Evolutionary conservation across 1,284 basidiomycete genomes (phyloP).

Genomic region (Ustilago trichophora): DNA sequence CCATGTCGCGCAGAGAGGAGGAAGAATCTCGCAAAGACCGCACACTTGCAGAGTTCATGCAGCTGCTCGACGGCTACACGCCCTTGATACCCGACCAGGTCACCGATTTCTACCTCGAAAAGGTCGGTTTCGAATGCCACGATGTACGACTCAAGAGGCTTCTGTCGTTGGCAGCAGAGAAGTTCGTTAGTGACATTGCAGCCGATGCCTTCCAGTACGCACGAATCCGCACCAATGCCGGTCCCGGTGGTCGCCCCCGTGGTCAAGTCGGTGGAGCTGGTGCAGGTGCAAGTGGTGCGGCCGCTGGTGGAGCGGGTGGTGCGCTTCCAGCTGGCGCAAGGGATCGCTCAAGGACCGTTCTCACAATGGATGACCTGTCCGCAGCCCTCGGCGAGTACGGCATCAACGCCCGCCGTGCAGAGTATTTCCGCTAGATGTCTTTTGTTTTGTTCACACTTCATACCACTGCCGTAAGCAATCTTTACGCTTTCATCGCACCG

Average conservation of each 20-base stretch:
- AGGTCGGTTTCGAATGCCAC: conserved; percentile 94
- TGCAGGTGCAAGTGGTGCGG: conserved; percentile 15
- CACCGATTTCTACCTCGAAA: conserved; percentile 95
- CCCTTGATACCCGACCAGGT: conserved; percentile 98
- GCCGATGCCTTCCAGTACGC: conserved; percentile 98
- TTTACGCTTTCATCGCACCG: no score
- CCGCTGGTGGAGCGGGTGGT: no score
- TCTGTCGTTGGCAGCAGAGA: conserved; percentile 93
- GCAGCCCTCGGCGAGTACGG: conserved; percentile 93
- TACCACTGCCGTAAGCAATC: neutral
- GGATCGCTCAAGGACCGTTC: conserved; percentile 91
- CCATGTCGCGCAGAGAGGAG: conserved; percentile 69
- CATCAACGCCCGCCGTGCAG: conserved; percentile 62
- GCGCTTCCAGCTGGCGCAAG: conserved; percentile 19
- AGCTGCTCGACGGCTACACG: conserved; percentile 95
- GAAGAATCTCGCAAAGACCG: conserved; percentile 81
- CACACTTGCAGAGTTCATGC: conserved; percentile 90
- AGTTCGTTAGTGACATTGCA: conserved; percentile 96
- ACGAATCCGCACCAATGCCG: conserved; percentile 78
- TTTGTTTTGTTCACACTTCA: neutral
- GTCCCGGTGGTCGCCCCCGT: conserved; percentile 65
- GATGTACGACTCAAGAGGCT: conserved; percentile 81
- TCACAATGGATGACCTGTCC: conserved; percentile 97
- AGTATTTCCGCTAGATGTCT: conserved; percentile 59
- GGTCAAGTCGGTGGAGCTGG: conserved; percentile 27